These are phyloP conservation scores for Lachancea cidri DNA, from an alignment of 805 yeast species.

Conservation along the genomic window DNA sequence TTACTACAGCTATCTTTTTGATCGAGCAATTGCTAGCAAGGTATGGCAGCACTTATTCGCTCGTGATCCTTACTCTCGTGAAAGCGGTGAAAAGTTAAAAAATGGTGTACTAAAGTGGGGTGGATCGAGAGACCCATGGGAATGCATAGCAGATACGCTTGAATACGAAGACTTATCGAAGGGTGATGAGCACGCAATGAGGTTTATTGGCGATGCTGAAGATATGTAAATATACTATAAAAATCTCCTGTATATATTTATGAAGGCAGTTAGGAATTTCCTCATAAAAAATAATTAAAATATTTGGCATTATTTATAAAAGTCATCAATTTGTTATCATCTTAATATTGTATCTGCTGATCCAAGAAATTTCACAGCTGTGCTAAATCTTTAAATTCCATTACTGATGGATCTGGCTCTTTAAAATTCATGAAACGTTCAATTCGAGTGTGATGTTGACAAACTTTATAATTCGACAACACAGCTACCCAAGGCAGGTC, in stretches of 20 bases:
- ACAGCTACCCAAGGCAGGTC: not conserved
- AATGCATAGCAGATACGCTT: slow-evolving; percentile 72
- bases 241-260: slow-evolving; percentile 4
- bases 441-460: not conserved
- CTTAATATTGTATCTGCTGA: not conserved
- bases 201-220: slow-evolving; percentile 38
- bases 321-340: not conserved
- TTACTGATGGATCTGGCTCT: no score
- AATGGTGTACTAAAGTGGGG: slow-evolving; percentile 83
- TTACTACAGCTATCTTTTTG: slow-evolving; percentile 86
- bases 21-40: slow-evolving; percentile 85
- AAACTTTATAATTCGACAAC: slow-evolving; percentile 1
- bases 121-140: slow-evolving; percentile 88
- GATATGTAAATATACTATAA: slow-evolving; percentile 1
- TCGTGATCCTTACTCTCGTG: slow-evolving; percentile 61
- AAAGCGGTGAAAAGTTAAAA: slow-evolving; percentile 72
- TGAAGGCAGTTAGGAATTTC: no score
- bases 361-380: not conserved
- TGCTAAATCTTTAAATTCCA: no score
- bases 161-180: slow-evolving; percentile 52
- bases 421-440: not conserved
- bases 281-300: no score
- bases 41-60: slow-evolving; percentile 74
- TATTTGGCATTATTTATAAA: not conserved
- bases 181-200: slow-evolving; percentile 75